A percentile compares a stretch with the other conserved stretches of the same genome.
phyloP scores from a whole-genome alignment of 2,329 filamentous ascomycete species.

The Xylaria sp. region DNA sequence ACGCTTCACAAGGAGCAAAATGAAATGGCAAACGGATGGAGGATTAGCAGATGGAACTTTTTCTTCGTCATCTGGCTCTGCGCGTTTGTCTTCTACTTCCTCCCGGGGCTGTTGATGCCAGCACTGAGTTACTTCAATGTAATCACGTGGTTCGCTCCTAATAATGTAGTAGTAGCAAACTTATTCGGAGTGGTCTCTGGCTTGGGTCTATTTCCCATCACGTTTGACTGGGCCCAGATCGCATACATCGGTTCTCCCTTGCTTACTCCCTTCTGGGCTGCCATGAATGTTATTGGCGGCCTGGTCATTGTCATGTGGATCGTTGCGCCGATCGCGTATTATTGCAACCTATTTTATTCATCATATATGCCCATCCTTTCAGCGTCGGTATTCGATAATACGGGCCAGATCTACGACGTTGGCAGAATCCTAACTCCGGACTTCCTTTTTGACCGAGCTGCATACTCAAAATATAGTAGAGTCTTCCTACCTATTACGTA shows the following conservation, averaged over 20 bases:
- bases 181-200: conserved; percentile 88
- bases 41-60: conserved; percentile 83
- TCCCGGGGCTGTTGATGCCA: conserved; percentile 84
- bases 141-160: conserved; percentile 87
- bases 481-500: conserved; percentile 90
- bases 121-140: conserved; percentile 91
- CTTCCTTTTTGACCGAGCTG: conserved; percentile 80
- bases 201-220: conserved; percentile 83
- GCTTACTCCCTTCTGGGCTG: conserved; percentile 86
- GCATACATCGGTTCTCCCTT: conserved; percentile 88
- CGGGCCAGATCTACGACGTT: conserved; percentile 82
- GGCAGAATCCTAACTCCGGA: conserved; percentile 80
- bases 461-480: conserved; percentile 83
- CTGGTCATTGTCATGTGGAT: conserved; percentile 88
- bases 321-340: conserved; percentile 82
- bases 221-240: conserved; percentile 92
- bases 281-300: conserved; percentile 84
- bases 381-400: conserved; percentile 86
- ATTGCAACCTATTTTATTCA: conserved; percentile 81
- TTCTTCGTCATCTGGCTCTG: conserved; percentile 79
- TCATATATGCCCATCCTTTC: conserved; percentile 90
- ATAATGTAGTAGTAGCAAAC: conserved; percentile 87
- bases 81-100: conserved; percentile 84
- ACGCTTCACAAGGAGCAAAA: conserved; percentile 88
- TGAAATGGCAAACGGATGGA: conserved; percentile 84